Percentiles rank a stretch among this genome's conserved stretches.
Conservation (phyloP, 2,329 filamentous ascomycete genomes). For the Verticillium longisporum region DNA sequence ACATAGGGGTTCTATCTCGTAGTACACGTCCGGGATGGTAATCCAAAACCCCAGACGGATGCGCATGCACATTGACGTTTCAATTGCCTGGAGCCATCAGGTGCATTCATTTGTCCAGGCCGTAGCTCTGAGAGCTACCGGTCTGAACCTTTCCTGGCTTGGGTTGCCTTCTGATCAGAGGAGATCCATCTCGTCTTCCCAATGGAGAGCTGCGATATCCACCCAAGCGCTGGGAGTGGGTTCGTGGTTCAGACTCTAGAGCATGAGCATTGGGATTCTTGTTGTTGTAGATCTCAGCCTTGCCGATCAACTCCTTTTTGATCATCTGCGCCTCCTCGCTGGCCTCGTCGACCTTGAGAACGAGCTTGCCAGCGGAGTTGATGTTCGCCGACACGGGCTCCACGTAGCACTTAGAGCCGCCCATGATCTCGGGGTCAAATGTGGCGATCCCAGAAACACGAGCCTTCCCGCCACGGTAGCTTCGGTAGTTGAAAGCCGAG, state of each 20-base stretch:
- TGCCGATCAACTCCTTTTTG: conserved; percentile 36
- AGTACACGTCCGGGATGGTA: background rate
- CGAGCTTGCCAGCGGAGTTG: conserved; percentile 43
- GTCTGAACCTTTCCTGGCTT: background rate
- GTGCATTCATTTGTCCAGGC: background rate
- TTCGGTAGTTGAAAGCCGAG: conserved; percentile 30
- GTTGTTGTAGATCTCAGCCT: conserved; percentile 23
- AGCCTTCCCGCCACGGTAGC: conserved; percentile 5
- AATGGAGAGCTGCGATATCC: background rate
- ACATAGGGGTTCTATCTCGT: conserved; percentile 1
- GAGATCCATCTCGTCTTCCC: background rate
- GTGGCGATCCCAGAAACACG: conserved; percentile 25
- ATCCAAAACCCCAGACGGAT: background rate
- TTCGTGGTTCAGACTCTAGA: background rate
- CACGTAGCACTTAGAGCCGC: conserved; percentile 50
- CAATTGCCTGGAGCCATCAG: background rate
- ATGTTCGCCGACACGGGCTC: conserved; percentile 35
- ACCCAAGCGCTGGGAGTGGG: background rate
- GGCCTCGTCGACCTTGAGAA: conserved; percentile 34
- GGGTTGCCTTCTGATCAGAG: background rate
- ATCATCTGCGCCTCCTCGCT: conserved; percentile 32
- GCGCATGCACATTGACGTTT: background rate
- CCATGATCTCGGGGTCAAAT: conserved; percentile 39
- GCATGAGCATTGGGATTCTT: background rate
- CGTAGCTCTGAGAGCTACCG: conserved; percentile 1